Evolutionary conservation across 768 basidiomycete species (phyloP).

Genomic region (Rhizopogon sp.): DNA sequence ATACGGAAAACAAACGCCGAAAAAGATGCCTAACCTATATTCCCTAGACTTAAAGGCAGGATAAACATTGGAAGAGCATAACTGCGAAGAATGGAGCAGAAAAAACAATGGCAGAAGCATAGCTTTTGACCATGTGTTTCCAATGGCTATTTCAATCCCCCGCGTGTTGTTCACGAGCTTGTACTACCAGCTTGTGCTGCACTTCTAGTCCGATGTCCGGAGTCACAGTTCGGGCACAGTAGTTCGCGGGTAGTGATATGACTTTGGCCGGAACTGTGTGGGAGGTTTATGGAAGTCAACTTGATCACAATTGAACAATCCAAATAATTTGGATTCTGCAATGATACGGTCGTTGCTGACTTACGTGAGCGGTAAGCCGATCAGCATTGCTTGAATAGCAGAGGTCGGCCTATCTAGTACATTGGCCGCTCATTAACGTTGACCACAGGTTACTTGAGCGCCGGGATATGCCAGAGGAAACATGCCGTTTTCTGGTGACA

Average conservation of each 20-base stretch:
- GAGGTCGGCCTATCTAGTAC: background rate
- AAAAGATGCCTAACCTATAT: background rate
- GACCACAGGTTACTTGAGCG: background rate
- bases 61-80: conserved; percentile 3
- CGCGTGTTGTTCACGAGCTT: background rate
- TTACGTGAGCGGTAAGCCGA: background rate
- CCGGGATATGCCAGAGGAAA: background rate
- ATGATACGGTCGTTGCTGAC: background rate
- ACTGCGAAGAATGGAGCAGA: background rate
- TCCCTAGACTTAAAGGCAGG: background rate
- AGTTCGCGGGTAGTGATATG: background rate
- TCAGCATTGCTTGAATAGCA: background rate
- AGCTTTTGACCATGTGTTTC: background rate
- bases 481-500: background rate
- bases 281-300: background rate
- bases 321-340: no score
- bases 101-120: background rate
- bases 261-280: background rate
- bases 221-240: background rate
- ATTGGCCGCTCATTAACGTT: background rate
- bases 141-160: background rate
- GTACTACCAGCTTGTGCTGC: background rate
- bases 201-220: background rate
- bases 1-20: background rate
- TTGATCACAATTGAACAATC: background rate